Percentiles rank a stretch among this genome's conserved stretches.
These are phyloP conservation scores for Colletotrichum sp. DNA, from an alignment of 2,329 filamentous ascomycete species.

Conservation along the genomic window DNA sequence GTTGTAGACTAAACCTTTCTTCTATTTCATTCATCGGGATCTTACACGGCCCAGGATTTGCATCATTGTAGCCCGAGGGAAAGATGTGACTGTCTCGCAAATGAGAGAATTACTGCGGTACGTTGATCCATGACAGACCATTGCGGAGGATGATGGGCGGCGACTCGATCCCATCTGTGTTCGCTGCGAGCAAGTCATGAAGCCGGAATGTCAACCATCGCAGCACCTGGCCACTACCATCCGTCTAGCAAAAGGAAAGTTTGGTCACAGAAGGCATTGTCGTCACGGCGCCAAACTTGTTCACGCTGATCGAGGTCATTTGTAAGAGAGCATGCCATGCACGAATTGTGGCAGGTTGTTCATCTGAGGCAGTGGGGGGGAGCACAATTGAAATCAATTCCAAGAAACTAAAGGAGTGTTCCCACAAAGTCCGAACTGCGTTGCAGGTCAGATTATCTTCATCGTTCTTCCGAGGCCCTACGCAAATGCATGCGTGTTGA, in stretches of 20 bases:
- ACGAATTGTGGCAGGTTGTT: fast-evolving
- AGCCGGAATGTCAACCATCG: background rate
- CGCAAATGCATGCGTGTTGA: background rate
- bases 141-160: background rate
- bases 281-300: background rate
- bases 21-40: background rate
- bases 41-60: background rate
- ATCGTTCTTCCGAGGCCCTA: background rate
- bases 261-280: background rate
- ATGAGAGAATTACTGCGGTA: background rate
- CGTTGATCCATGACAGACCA: background rate
- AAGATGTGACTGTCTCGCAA: background rate
- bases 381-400: background rate
- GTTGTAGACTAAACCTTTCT: background rate
- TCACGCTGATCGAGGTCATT: background rate
- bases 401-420: background rate
- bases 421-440: background rate
- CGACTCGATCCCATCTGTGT: fast-evolving
- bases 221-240: background rate
- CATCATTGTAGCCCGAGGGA: background rate
- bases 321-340: background rate
- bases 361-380: background rate
- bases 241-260: background rate
- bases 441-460: background rate
- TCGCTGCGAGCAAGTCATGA: background rate